Base-by-base conservation (phyloP, 345 rosid species). In the Adansonia digitata region DNA sequence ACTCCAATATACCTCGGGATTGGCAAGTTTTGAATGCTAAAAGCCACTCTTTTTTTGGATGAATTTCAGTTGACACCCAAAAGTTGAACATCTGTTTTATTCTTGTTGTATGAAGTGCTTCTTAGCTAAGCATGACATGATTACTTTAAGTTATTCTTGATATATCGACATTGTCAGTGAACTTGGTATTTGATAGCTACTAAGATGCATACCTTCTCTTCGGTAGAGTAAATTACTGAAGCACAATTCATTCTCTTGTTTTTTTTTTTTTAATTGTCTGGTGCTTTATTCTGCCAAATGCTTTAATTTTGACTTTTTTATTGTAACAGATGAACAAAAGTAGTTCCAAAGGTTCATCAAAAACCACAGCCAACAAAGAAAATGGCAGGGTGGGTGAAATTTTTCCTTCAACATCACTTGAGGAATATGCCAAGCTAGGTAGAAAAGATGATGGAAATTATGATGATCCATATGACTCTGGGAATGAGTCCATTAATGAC, bases 271-370 rank as follows among this genome's bases (percentile, higher is more conserved):
- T 15, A n/a, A n/a, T n/a, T n/a, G n/a, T 34, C 12, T 49, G 40
- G 35, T 71, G 13, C 20, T 71, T 14, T 46, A 2, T 37, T 31
- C 35, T 7, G 18, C 39, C 40, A 52, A 42, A 12, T 66, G 17
- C 64, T 10, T 8, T 26, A 43, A 13, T n/a, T n/a, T 7, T 24
- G 61, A 34, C 27, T 52, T 26, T 72, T 72, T 74, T 46, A 48
- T 76, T 84, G 77, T 65, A 48, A 80, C 85, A 92, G 97, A 87
- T 89, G 97, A 86, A 89, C 82, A 89, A 84, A 81, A 83, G 61
- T 53, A 80, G 84, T 65, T 75, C 91, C 2, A 82, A 82, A 15
- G 81, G 79, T 63, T 71, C 90, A 26, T 82, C 75, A 18, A 89
- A 82, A 75, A 20, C 60, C 4, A 80, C 81, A 1, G 51, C 82